Base-by-base conservation (phyloP, 768 basidiomycete genomes). In the Cystobasidium tubakii region DNA sequence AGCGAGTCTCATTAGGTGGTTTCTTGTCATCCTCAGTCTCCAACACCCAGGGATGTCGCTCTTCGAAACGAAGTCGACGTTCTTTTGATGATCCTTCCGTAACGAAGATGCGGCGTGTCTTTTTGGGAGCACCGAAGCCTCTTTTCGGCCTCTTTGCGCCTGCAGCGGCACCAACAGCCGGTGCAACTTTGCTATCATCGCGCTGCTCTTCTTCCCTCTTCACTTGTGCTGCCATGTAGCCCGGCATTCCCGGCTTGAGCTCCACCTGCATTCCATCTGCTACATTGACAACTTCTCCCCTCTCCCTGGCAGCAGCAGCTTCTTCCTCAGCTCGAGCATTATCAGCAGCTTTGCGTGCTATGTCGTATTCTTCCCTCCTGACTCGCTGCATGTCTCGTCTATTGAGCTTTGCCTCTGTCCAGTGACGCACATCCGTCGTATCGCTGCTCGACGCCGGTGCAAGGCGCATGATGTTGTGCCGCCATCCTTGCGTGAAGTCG, bases 401-500 rank as follows among this genome's bases (percentile, higher is more conserved):
- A 46, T 74, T 71, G 29, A 71, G 69, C 69, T 71, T 71, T 17
- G 69, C 69, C 42, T 39, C 50, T 34, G 53, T 62, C 69, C 69
- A 71, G 29, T 60, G 53, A 33, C 29, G 29, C 50, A 55, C 50
- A 60, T 71, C 54, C 12, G 69, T 62, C 31, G 33, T 55, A 34
- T 71, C 69, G 55, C 53, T 60, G 33, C 46, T 27, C 25, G 36
- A 15, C 55, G 69, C 69, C 25, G 69, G 69, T 39, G 69, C 69
- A 23, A 71, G 55, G n/a, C 55, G 50, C 69, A 71, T 71, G 54
- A 71, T 71, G 39, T 71, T 71, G 69, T 71, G 69, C 69, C 55
- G 53, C 69, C 69, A 71, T 55, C 69, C 69, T 31, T 60, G 69
- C 21, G 54, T 71, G n/a, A 71, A 44, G 15, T 55, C 69, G 27